These are phyloP conservation scores for Trichoderma atrobrunneum DNA, from an alignment of 2,329 filamentous ascomycete species.

Conservation along the genomic window DNA sequence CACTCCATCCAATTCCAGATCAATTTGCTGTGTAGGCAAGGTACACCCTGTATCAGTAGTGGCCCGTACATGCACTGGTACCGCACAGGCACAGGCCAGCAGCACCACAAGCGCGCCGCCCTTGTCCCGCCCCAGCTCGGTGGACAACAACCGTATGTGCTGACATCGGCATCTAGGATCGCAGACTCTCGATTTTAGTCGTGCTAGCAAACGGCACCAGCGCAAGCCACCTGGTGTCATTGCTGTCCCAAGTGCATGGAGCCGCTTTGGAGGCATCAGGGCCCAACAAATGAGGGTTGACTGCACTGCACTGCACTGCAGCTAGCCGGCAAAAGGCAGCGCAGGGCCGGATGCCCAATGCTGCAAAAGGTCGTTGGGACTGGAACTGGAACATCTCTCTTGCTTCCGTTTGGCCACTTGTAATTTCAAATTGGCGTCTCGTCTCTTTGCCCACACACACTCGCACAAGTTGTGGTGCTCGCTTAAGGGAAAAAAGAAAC, in stretches of 20 bases:
- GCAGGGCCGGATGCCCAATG: slow-evolving; percentile 1
- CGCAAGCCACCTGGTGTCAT: slow-evolving; percentile 6
- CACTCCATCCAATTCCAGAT: not conserved
- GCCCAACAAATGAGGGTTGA: not conserved
- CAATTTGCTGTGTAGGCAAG: not conserved
- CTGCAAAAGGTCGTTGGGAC: not conserved
- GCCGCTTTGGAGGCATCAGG: not conserved
- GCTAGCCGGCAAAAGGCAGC: not conserved
- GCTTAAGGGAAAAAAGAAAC: not conserved
- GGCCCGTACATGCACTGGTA: not conserved
- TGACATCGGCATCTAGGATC: not conserved
- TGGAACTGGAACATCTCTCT: not conserved
- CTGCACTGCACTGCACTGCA: not conserved
- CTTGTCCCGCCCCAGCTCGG: not conserved
- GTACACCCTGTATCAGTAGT: not conserved
- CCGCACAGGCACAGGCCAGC: not conserved
- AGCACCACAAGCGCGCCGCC: not conserved
- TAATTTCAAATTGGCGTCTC: not conserved
- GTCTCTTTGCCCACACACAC: not conserved
- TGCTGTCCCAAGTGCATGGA: slow-evolving; percentile 10
- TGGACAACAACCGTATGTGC: not conserved
- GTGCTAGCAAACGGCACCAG: not conserved
- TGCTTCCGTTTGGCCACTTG: not conserved
- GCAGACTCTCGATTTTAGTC: not conserved
- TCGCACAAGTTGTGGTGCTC: not conserved